Evolutionary conservation across 2,329 filamentous ascomycete genomes (phyloP).

Genomic region (Cadophora sp.): DNA sequence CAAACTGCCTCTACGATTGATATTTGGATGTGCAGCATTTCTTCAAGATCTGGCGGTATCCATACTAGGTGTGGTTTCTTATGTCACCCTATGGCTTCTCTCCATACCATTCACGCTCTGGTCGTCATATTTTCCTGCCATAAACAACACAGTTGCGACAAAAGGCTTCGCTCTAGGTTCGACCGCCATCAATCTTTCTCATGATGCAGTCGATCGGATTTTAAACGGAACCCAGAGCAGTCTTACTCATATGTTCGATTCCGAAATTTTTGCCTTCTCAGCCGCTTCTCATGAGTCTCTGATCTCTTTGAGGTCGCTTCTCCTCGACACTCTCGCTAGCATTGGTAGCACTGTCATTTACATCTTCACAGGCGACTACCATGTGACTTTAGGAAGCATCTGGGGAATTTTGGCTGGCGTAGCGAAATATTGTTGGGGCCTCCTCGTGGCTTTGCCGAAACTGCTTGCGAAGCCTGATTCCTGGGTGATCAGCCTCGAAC

Average conservation of each 20-base stretch:
- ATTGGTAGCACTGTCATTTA: constrained; percentile 52
- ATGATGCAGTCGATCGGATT: constrained; percentile 47
- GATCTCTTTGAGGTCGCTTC: constrained; percentile 61
- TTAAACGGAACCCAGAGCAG: constrained; percentile 58
- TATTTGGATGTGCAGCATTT: constrained; percentile 79
- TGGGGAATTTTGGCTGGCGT: constrained; percentile 18
- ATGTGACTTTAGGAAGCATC: constrained; percentile 34
- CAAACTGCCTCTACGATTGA: constrained; percentile 72
- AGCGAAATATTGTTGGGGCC: constrained; percentile 21
- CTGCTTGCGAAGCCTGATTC: constrained; percentile 55
- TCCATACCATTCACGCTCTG: constrained; percentile 32
- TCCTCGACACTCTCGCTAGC: constrained; percentile 51
- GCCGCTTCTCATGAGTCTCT: constrained; percentile 77
- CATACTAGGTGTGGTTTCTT: constrained; percentile 61
- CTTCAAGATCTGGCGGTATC: constrained; percentile 78
- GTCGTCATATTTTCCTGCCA: constrained; percentile 25
- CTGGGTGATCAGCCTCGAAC: constrained; percentile 65
- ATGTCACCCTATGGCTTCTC: constrained; percentile 36
- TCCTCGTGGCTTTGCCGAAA: constrained; percentile 46
- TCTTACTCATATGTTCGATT: constrained; percentile 51
- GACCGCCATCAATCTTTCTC: constrained; percentile 38
- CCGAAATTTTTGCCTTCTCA: constrained; percentile 79
- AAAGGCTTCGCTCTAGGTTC: constrained; percentile 25
- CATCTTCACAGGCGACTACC: constrained; percentile 54
- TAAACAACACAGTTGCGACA: constrained; percentile 3